A percentile compares a stretch with the other conserved stretches of the same genome.
Conservation (phyloP, 192 early-diverging fungal species). For the Bifiguratus adelaidae region DNA sequence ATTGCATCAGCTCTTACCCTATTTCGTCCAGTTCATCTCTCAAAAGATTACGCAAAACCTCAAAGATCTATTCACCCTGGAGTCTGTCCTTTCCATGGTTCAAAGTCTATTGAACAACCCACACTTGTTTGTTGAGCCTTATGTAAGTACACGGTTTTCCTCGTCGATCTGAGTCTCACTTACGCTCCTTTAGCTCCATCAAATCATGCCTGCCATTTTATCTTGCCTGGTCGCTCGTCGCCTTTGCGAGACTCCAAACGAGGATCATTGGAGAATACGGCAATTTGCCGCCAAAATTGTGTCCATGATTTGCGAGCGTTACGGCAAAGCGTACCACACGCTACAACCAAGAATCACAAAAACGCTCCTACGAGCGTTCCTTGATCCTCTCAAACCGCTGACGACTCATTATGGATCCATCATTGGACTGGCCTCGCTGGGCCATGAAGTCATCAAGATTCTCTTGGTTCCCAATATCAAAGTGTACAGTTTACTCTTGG, state of each 20-base stretch:
- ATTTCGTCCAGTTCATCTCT: conserved; percentile 88
- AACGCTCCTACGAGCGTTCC: conserved; percentile 80
- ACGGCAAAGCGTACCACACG: conserved; percentile 72
- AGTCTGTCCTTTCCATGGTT: conserved; percentile 71
- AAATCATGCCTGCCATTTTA: conserved; percentile 87
- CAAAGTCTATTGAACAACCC: conserved; percentile 76
- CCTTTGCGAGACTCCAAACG: conserved; percentile 53
- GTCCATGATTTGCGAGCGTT: conserved; percentile 63
- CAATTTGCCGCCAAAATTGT: conserved; percentile 63
- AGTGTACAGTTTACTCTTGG: conserved; percentile 38
- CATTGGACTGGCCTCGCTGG: conserved; percentile 62
- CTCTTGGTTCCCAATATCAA: conserved; percentile 71
- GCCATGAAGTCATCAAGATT: conserved; percentile 62
- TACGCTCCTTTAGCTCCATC: conserved; percentile 62
- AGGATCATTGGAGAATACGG: conserved; percentile 82
- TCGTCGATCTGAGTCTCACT: not conserved
- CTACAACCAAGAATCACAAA: conserved; percentile 83
- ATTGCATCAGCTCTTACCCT: conserved; percentile 88
- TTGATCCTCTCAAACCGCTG: conserved; percentile 76
- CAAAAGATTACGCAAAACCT: conserved; percentile 79
- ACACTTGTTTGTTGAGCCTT: conserved; percentile 87
- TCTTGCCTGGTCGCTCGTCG: conserved; percentile 86
- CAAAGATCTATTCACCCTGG: conserved; percentile 55
- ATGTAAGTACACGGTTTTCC: conserved; percentile 40
- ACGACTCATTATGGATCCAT: conserved; percentile 88